Base-by-base conservation (phyloP, 257 asterid genomes). In the Ilex aquifolium region DNA sequence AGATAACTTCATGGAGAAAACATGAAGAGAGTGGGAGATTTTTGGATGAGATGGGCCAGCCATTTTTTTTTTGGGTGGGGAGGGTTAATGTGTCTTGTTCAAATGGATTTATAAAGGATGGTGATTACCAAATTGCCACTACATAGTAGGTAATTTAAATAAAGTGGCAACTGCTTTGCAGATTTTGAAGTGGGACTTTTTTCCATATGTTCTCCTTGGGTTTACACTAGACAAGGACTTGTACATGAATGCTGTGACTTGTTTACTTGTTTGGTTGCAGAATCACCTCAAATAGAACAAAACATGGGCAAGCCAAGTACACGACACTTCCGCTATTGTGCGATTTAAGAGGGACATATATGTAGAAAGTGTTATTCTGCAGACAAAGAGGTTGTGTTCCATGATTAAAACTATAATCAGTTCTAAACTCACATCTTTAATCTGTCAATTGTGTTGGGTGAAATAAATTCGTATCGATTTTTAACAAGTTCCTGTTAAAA, bases 131-230 rank as follows among this genome's bases (percentile, higher is more conserved):
- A 67, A 76, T 30, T 76, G 72, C 76, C 78, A 72, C 78, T 63
- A 57, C 69, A 62, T 72, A 83, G 77, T 76, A 72, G 88, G 82
- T 74, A 82, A 79, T 65, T 82, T 56, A 79, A 81, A 82, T 65
- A 79, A 71, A 82, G 91, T 72, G 75, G 74, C 72, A 81, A 84
- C 87, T 59, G 74, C 93, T 77, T 82, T 75, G 79, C 79, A 68
- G 39, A 78, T 75, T 73, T 31, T 73, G 76, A 73, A 62, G 60
- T 57, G 57, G 32, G 71, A 67, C 80, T 58, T 64, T 61, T 74
- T 73, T 63, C 39, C 13, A n/a, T 62, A 10, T 63, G 12, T 31
- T 13, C 7, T 31, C 9, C 7, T 52, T 31, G 55, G 44, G 54
- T 57, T 59, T 31, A 30, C 64, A 50, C 39, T 44, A 36, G 52